Base-by-base conservation (phyloP, 208 protist genomes). In the Leishmania mexicana region DNA sequence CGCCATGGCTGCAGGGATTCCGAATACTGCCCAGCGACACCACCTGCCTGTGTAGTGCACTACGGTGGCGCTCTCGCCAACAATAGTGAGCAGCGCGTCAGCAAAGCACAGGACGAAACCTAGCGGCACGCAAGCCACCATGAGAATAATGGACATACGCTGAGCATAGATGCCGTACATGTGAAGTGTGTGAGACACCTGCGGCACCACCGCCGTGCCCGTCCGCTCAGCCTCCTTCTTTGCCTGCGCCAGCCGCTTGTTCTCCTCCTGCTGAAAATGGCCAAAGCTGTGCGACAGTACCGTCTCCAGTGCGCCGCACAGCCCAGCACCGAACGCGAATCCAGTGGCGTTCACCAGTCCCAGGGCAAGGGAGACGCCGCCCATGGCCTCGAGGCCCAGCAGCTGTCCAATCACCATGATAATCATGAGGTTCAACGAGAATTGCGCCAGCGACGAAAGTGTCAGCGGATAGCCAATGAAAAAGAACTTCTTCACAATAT, bases 111-210 rank as follows among this genome's bases (percentile, higher is more conserved):
- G 73, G 17, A 96, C 87, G n/a, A 94, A 17, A 28, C 92, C 92
- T 6, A 97, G 79, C 24, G 92, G 94, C 64, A 97, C 57, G 35
- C 87, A 90, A 54, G 89, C 80, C 74, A 93, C 78, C n/a, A 95
- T 58, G 47, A 96, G 85, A 60, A 97, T 96, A 51, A 96, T 76
- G 13, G 68, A 35, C 94, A 97, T 97, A 77, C 94, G 94, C 81
- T 96, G 94, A 2, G 90, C 81, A 80, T 97, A 96, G 31, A 87
- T 93, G 57, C 94, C 94, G 76, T 95, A 97, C 64, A 97, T 95
- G 79, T 94, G 85, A 45, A 97, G 84, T 4, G 79, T 87, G 58
- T 38, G 57, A n/a, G 81, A 77, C 7, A 45, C 31, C 24, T 42
- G 60, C 31, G 79, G 51, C 54, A 24, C 49, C 78, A 78, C 60